phyloP scores from a whole-genome alignment of 345 rosid species.

The Boechera stricta region DNA sequence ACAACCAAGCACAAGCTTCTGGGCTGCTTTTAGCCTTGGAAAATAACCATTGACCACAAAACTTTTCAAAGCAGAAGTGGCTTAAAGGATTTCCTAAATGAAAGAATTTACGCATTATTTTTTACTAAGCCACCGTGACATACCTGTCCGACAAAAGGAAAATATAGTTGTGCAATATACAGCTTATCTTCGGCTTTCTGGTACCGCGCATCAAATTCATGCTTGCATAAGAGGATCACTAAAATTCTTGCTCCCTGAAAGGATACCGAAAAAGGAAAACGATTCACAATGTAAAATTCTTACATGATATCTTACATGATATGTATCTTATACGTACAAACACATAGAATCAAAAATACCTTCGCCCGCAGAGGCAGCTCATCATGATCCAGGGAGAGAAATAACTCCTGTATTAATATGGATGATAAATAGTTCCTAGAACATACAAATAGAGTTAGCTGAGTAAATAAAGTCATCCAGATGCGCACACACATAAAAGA shows the following conservation, averaged over 20 bases:
- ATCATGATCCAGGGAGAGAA: constrained; percentile 97
- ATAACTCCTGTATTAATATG: constrained; percentile 91
- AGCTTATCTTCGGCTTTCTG: constrained; percentile 99
- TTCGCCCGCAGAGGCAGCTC: constrained; percentile 92
- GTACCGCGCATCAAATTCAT: constrained; percentile 96
- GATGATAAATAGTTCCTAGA: constrained; percentile 98
- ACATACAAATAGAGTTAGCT: constrained; percentile 46
- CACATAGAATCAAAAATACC: constrained; percentile 48
- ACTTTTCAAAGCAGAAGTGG: constrained; percentile 1
- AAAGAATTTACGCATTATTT: not conserved
- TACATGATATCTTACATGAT: constrained; percentile 31
- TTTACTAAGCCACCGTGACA: constrained; percentile 16
- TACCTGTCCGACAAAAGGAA: constrained; percentile 97
- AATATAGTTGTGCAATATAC: constrained; percentile 91
- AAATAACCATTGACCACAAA: constrained; percentile 17
- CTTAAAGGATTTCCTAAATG: constrained; percentile 21
- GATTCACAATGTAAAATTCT: constrained; percentile 27
- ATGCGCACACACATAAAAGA: constrained; percentile 15
- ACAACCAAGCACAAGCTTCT: constrained; percentile 27
- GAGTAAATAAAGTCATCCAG: constrained; percentile 24
- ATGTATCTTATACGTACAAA: constrained; percentile 31
- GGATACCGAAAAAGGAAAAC: constrained; percentile 35
- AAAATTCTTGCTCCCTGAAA: constrained; percentile 92
- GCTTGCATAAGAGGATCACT: constrained; percentile 93
- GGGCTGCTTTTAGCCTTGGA: constrained; percentile 10